A percentile compares a stretch with the other conserved stretches of the same genome.
Evolutionary conservation across 164 flowering plant species (phyloP).

Genomic region (Tinospora cordifolia): DNA sequence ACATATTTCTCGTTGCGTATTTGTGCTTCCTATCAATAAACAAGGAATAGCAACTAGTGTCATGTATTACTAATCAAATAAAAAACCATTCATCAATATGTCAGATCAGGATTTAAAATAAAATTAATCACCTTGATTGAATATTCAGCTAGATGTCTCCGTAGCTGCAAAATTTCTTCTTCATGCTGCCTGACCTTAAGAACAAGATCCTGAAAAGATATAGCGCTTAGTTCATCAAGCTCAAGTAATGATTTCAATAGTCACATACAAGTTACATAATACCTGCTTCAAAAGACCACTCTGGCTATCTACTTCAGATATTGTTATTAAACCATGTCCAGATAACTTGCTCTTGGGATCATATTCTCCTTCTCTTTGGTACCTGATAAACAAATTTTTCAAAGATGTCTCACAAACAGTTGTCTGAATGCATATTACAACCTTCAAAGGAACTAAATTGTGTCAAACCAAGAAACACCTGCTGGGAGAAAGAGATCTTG

Average conservation of each 20-base stretch:
- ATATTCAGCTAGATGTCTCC: conserved; percentile 77
- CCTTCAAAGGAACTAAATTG: not conserved
- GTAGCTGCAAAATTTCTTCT: conserved; percentile 69
- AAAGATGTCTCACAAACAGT: not conserved
- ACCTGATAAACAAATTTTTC: conserved; percentile 29
- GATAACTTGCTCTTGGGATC: conserved; percentile 37
- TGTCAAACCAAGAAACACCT: conserved; percentile 32
- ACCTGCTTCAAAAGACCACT: conserved; percentile 68
- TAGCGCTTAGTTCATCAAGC: not conserved
- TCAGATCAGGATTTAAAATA: conserved; percentile 1
- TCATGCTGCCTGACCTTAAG: conserved; percentile 64
- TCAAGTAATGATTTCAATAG: not conserved
- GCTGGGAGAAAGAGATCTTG: conserved; percentile 44
- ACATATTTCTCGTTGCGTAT: conserved; percentile 73
- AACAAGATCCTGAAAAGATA: conserved; percentile 43
- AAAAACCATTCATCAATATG: not conserved
- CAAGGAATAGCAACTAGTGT: not conserved
- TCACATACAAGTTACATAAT: conserved; percentile 4
- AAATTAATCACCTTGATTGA: conserved; percentile 49
- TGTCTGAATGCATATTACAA: not conserved
- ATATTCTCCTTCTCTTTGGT: conserved; percentile 45
- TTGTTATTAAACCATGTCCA: conserved; percentile 49
- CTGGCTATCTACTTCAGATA: conserved; percentile 45
- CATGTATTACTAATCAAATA: not conserved
- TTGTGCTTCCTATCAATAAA: conserved; percentile 64